phyloP scores from a whole-genome alignment of 176 grass and related monocot species.

The Echinochloa phyllopogon region DNA sequence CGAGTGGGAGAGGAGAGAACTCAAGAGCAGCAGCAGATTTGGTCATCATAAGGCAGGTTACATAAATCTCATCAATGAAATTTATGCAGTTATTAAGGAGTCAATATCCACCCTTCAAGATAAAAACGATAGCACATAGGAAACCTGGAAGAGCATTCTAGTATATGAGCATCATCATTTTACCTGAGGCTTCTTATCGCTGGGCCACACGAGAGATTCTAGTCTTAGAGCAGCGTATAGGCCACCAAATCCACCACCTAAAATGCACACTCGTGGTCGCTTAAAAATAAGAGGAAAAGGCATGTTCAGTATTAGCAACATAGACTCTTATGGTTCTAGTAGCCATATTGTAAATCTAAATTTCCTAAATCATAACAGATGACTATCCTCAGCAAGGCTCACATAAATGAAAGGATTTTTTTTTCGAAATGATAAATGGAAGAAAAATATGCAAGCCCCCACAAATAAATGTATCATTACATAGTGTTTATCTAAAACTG shows the following conservation, averaged over 20 bases:
- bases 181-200: conserved; percentile 94
- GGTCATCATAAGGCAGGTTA: not conserved
- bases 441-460: not conserved
- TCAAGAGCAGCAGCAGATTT: too few species aligned
- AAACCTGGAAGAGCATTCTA: not conserved
- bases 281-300: conserved; percentile 43
- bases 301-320: conserved; percentile 14
- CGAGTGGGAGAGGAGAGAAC: too few species aligned
- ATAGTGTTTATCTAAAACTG: not conserved
- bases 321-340: not conserved
- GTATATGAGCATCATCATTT: not conserved
- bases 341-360: not conserved
- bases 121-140: not conserved
- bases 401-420: not conserved
- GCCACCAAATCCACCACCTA: conserved; percentile 97
- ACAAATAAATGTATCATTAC: not conserved
- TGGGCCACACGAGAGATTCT: conserved; percentile 93
- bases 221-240: conserved; percentile 95
- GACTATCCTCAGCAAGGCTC: not conserved
- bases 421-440: not conserved
- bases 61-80: not conserved
- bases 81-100: not conserved
- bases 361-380: not conserved
- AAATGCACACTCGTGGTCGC: conserved; percentile 83
- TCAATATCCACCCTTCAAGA: not conserved